phyloP scores from a whole-genome alignment of 2,329 filamentous ascomycete genomes.

The Trichophyton simii region DNA sequence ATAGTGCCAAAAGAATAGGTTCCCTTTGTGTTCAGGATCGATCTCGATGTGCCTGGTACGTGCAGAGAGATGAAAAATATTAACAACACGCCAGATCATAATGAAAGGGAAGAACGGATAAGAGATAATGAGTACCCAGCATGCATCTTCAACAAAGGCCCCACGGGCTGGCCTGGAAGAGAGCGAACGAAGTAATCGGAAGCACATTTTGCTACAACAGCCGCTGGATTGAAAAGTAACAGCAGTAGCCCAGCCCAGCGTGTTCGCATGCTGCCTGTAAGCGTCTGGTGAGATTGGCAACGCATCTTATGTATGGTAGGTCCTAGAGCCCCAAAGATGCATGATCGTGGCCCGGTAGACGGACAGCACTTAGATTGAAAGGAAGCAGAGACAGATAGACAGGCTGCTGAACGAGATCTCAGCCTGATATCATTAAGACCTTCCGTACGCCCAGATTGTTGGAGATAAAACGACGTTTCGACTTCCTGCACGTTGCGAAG shows the following conservation, averaged over 20 bases:
- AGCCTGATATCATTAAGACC: background rate
- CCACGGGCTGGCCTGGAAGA: conserved; percentile 71
- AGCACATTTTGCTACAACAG: conserved; percentile 29
- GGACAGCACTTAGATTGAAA: background rate
- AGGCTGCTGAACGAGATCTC: background rate
- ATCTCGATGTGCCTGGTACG: conserved; percentile 72
- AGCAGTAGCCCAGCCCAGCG: background rate
- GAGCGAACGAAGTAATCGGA: conserved; percentile 83
- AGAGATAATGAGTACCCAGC: conserved; percentile 59
- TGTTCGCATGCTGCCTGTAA: background rate
- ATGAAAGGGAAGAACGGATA: background rate
- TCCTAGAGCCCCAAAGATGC: background rate
- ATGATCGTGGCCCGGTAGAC: background rate
- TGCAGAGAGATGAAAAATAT: background rate
- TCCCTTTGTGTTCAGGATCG: conserved; percentile 70
- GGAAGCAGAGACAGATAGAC: background rate
- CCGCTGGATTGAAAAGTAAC: background rate
- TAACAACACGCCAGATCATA: background rate
- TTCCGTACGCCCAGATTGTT: too few species aligned
- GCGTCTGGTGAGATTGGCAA: background rate
- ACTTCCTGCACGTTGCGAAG: too few species aligned
- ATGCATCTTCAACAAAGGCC: conserved; percentile 85
- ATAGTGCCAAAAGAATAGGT: conserved; percentile 98
- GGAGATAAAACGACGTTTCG: too few species aligned
- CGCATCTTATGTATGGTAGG: background rate